Base-by-base conservation (phyloP, 139 green algal genomes). In the Spirogloea muscicola region DNA sequence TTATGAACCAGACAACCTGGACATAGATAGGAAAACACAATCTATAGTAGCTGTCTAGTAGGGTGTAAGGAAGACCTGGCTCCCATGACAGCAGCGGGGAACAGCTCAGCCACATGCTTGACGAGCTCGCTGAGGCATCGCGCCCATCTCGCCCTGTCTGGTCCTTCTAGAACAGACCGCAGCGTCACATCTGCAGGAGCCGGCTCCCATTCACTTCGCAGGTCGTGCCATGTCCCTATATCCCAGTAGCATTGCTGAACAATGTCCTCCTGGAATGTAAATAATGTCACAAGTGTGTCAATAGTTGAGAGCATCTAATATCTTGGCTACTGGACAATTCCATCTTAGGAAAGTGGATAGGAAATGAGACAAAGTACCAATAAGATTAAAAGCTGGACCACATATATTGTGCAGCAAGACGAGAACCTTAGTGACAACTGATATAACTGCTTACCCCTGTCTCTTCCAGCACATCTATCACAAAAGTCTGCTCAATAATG, bases 391-490 rank as follows among this genome's bases (percentile, higher is more conserved):
- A 21, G 21, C 21, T 31, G 21, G 46, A 55, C 21, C 21, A 21
- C 46, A 51, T 51, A 13, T 51, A 51, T 51, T 10, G 13, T 51
- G 13, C 10, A 51, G 43, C 43, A 51, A 25, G 43, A 10, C 10
- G 10, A 13, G 43, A 10, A 13, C 43, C 13, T 51, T 13, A 25
- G 43, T 10, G 10, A 16, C 31, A 33, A 33, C 25, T 34, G 55
- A 33, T 27, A 25, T 10, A 59, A 13, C 31, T 27, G 49, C 70
- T 74, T 40, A 73, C 46, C 1, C 84, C 85, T 5, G n/a, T 44
- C 58, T 95, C 82, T 74, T 94, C 90, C 10, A 93, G 37, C 0
- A 94, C 70, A 46, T 94, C 88, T 13, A 87, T 82, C 34, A 93
- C 21, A 69, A 89, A 92, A 2, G 82, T 86, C 10, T 74, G 39